Evolutionary conservation across 2,329 filamentous ascomycete species (phyloP), one percentile per base, ranked within the genome.

Genomic region (Neodidymelliopsis sp.): DNA sequence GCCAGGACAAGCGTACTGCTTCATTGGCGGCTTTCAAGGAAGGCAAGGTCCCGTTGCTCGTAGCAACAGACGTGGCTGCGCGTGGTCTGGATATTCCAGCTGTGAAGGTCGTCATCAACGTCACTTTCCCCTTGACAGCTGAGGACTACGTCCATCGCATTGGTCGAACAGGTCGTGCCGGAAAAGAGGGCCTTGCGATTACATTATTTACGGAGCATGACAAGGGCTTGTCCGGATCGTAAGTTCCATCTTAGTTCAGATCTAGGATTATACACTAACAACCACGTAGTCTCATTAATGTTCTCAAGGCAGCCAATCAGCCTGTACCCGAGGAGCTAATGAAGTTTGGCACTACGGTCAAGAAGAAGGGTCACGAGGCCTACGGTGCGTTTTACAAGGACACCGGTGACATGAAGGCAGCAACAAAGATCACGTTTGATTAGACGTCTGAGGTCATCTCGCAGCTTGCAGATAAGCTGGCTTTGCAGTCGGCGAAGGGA

Each of bases 131-230:
- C 20, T 77, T 97, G 53, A 97, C 93, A 0, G 91, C 94, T 28
- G 94, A 97, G 74, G 94, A 99, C 69, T 97, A 97, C 66, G 94
- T 99, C 22, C 94, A 99, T 75, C 87, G 94, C 28, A 97, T 99
- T 72, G 94, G 94, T 45, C 75, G 93, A 71, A 99, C 94, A 2
- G 94, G 94, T 45, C 88, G 94, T 69, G 94, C 94, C 36, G 94
- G 94, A 39, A 92, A 94, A 73, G 85, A 87, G 12, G 94, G 94
- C 31, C 79, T 90, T 62, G 92, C 94, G 15, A 90, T 97, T 60
- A 99, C 94, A 1, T 79, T 97, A 37, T 99, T 99, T 70, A 97
- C 94, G 1, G 89, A 96, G 62, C 88, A 93, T 65, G 94, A 99
- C 75, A 99, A 99, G 78, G 82, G 84, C 18, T 88, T 94, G 62